These are phyloP conservation scores for Hymenoscyphus occultus DNA, from an alignment of 2,329 filamentous ascomycete species.

Conservation along the genomic window DNA sequence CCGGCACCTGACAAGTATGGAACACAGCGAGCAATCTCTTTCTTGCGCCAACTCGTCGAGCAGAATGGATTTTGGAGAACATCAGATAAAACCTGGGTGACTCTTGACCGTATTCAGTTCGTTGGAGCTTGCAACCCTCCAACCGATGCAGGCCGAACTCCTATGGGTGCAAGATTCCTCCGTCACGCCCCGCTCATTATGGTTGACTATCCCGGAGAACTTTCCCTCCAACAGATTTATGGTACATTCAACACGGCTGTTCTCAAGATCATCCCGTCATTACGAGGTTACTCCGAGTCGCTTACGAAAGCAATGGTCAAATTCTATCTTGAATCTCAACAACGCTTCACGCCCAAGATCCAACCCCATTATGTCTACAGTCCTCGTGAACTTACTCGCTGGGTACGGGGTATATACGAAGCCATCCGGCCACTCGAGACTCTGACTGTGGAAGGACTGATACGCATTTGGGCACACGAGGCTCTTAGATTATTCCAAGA, in stretches of 20 bases:
- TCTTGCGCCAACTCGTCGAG: constrained; percentile 94
- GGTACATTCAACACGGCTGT: constrained; percentile 96
- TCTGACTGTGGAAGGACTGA: constrained; percentile 82
- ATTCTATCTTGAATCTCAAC: constrained; percentile 92
- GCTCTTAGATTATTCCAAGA: constrained; percentile 95
- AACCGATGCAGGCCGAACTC: constrained; percentile 93
- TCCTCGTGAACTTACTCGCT: constrained; percentile 94
- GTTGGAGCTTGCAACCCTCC: constrained; percentile 98
- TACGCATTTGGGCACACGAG: constrained; percentile 98
- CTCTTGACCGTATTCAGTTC: constrained; percentile 95
- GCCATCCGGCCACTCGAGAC: constrained; percentile 89
- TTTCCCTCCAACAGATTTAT: constrained; percentile 95
- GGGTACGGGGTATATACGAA: constrained; percentile 97
- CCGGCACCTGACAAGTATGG: constrained; percentile 97
- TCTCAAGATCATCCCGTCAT: constrained; percentile 90
- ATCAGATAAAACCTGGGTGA: constrained; percentile 96
- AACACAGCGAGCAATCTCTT: constrained; percentile 95
- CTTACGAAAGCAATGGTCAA: constrained; percentile 97
- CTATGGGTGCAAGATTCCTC: constrained; percentile 89
- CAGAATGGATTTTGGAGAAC: constrained; percentile 99
- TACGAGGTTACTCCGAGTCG: constrained; percentile 92
- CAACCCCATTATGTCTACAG: constrained; percentile 99
- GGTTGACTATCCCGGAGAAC: constrained; percentile 97
- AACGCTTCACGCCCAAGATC: constrained; percentile 91
- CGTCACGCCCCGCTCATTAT: constrained; percentile 97